Evolutionary conservation across 495 filamentous ascomycete genomes (phyloP).

Genomic region (Aspergillus homomorphus): DNA sequence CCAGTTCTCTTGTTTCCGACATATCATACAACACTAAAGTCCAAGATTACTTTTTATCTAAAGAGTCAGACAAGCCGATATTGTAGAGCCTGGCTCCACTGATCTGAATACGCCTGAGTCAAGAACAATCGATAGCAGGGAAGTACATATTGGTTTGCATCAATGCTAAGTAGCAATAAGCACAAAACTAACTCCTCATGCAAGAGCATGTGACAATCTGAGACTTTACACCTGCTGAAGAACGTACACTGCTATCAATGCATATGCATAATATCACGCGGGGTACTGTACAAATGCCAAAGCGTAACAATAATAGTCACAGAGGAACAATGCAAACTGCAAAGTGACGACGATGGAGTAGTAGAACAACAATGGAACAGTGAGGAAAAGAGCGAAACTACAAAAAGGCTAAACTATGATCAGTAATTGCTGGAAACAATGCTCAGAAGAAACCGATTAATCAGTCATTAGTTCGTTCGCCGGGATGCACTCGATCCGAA

Average conservation of each 20-base stretch:
- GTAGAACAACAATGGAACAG: background rate
- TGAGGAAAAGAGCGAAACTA: background rate
- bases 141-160: background rate
- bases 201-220: background rate
- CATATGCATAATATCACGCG: background rate
- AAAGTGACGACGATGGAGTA: background rate
- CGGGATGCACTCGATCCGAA: background rate
- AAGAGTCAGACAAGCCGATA: background rate
- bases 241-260: background rate
- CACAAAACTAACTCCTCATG: background rate
- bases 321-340: background rate
- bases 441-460: background rate
- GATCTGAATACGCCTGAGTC: background rate
- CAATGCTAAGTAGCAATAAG: background rate
- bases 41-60: no score
- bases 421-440: background rate
- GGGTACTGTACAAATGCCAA: background rate
- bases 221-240: background rate
- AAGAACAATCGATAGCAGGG: background rate
- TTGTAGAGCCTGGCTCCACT: background rate
- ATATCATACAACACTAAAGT: no score
- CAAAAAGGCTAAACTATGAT: background rate
- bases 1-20: background rate
- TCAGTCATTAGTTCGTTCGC: background rate
- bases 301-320: background rate